A percentile compares a stretch with the other conserved stretches of the same genome.
phyloP scores from a whole-genome alignment of 169 alveolate genomes.

The Plasmodium gonderi region DNA sequence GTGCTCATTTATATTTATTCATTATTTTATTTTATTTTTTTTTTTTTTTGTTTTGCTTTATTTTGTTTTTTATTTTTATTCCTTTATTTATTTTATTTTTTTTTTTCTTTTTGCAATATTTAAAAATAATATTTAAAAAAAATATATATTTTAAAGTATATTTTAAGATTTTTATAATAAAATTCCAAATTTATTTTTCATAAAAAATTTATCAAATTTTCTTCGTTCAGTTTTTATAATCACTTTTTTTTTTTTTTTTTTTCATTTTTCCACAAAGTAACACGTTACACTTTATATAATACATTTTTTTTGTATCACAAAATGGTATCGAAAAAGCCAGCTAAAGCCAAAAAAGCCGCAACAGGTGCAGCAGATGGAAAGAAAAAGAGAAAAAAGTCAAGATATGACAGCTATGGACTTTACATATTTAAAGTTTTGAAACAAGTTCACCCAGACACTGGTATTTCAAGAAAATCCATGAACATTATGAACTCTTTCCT shows the following conservation, averaged over 20 bases:
- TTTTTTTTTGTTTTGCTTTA: slow-evolving; percentile 1
- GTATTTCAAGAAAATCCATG: slow-evolving; percentile 97
- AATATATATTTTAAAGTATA: slow-evolving; percentile 6
- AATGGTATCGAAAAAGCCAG: slow-evolving; percentile 73
- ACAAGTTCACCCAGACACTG: slow-evolving; percentile 98
- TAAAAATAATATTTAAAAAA: slow-evolving; percentile 15
- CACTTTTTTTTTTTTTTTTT: slow-evolving; percentile 34
- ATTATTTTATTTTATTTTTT: not conserved
- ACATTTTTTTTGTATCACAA: slow-evolving; percentile 8
- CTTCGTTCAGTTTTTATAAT: slow-evolving; percentile 22
- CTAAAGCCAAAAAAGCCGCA: slow-evolving; percentile 72
- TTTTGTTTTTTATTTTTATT: too few species aligned
- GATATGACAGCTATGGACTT: slow-evolving; percentile 81
- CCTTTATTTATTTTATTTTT: not conserved
- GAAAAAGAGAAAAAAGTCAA: slow-evolving; percentile 68
- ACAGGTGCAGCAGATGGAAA: slow-evolving; percentile 79
- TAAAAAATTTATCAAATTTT: slow-evolving; percentile 31
- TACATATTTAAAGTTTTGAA: slow-evolving; percentile 94
- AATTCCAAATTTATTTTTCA: not conserved
- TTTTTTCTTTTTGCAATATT: slow-evolving; percentile 1
- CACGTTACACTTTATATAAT: not conserved
- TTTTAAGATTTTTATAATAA: slow-evolving; percentile 22
- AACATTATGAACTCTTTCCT: slow-evolving; percentile 96
- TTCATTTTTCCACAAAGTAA: not conserved
- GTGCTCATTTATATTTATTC: not conserved